Conservation (phyloP, 1,284 basidiomycete genomes). For the Cryptococcus sp. region DNA sequence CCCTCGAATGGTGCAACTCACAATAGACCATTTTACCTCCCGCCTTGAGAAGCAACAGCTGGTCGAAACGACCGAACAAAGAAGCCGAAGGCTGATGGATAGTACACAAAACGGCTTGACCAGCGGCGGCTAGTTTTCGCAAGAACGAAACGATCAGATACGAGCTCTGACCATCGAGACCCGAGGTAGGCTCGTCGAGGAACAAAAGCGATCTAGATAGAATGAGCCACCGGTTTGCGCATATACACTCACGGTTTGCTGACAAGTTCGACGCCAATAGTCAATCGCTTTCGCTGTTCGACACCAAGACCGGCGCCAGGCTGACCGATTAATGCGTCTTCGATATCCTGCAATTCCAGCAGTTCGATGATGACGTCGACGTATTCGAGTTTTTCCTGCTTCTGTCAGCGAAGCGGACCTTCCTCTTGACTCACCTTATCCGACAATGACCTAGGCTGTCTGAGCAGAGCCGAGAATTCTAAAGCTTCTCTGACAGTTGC, state of each 20-base stretch:
- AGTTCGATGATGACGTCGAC: slow-evolving; percentile 59
- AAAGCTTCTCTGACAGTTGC: slow-evolving; percentile 74
- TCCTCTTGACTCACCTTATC: slow-evolving; percentile 51
- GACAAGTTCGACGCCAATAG: slow-evolving; percentile 62
- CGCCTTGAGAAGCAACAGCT: slow-evolving; percentile 54
- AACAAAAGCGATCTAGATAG: slow-evolving; percentile 50
- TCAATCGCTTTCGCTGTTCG: slow-evolving; percentile 59
- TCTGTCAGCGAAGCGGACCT: neutral
- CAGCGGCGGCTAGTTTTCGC: slow-evolving; percentile 71
- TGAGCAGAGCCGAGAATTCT: slow-evolving; percentile 75
- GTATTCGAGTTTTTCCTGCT: slow-evolving; percentile 57
- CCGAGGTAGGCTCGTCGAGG: slow-evolving; percentile 56
- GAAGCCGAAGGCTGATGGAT: slow-evolving; percentile 45
- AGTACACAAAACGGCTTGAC: slow-evolving; percentile 57
- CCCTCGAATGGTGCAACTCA: slow-evolving; percentile 8
- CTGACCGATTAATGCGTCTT: slow-evolving; percentile 57
- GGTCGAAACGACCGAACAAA: slow-evolving; percentile 54
- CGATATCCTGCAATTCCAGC: slow-evolving; percentile 57
- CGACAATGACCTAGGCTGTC: slow-evolving; percentile 70
- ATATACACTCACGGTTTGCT: slow-evolving; percentile 55
- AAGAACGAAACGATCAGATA: slow-evolving; percentile 60
- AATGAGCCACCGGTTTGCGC: neutral
- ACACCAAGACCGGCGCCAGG: slow-evolving; percentile 57
- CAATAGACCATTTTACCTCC: slow-evolving; percentile 59
- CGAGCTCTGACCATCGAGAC: slow-evolving; percentile 60